A percentile compares a stretch with the other conserved stretches of the same genome.
phyloP scores from a whole-genome alignment of 257 asterid species.

The Linderniella brevidens region DNA sequence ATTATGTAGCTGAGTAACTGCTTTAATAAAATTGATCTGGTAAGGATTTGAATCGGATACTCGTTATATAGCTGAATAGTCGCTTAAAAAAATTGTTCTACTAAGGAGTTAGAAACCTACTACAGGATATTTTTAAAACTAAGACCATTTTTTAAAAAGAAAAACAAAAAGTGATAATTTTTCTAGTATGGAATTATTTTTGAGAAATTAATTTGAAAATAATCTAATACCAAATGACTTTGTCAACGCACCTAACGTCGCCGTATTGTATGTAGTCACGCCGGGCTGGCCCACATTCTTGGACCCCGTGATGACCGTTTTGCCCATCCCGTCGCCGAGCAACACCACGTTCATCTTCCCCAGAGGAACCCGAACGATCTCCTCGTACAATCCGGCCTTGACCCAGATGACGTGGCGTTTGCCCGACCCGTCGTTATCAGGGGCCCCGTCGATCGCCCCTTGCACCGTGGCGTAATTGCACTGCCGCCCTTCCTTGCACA shows the following conservation, averaged over 20 bases:
- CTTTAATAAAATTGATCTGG: too few relatives aligned
- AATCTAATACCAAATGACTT: not conserved
- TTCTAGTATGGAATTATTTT: too few relatives aligned
- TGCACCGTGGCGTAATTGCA: conserved; percentile 35
- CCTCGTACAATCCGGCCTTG: conserved; percentile 37
- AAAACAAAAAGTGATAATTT: too few relatives aligned
- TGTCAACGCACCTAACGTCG: conserved; percentile 34
- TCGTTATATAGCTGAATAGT: too few relatives aligned
- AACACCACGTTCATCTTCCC: conserved; percentile 46
- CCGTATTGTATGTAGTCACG: conserved; percentile 26
- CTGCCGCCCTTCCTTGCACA: conserved; percentile 18
- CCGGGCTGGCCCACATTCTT: conserved; percentile 27
- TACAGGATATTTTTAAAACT: too few relatives aligned
- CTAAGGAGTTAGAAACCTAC: too few relatives aligned
- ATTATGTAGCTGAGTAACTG: too few relatives aligned
- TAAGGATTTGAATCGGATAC: too few relatives aligned
- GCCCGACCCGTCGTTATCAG: conserved; percentile 10
- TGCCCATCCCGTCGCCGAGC: conserved; percentile 52
- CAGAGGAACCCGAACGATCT: conserved; percentile 33
- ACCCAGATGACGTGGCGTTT: conserved; percentile 32
- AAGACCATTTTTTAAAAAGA: too few relatives aligned
- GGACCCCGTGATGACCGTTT: conserved; percentile 43
- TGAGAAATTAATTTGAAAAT: too few relatives aligned
- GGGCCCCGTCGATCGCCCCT: conserved; percentile 37
- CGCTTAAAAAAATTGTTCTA: too few relatives aligned